A percentile compares a stretch with the other conserved stretches of the same genome.
Conservation (phyloP, 1,284 basidiomycete genomes). For the Trametes polyzona region DNA sequence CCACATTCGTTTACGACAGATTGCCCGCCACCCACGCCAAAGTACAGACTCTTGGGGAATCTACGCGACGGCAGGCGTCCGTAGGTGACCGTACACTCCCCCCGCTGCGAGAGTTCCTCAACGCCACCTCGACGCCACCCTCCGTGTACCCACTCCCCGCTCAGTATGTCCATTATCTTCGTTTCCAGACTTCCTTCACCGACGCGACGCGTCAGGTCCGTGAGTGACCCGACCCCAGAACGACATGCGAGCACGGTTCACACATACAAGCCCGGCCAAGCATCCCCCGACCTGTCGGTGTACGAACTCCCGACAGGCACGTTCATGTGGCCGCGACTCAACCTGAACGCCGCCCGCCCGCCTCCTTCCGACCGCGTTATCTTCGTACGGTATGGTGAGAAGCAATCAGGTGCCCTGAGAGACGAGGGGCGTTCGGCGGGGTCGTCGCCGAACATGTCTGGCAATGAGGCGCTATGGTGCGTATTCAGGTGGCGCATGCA, state of each 20-base stretch:
- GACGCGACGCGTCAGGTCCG: not conserved
- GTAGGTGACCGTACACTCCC: not conserved
- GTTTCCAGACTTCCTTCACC: not conserved
- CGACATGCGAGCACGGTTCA: constrained; percentile 9
- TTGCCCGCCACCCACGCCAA: not conserved
- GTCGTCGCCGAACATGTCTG: constrained; percentile 8
- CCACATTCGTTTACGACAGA: constrained; percentile 16
- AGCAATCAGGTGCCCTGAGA: not conserved
- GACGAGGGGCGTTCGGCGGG: no score
- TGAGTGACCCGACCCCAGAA: constrained; percentile 1
- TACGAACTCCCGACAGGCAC: constrained; percentile 41
- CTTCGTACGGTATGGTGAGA: constrained; percentile 30
- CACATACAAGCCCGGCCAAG: constrained; percentile 2
- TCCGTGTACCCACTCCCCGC: constrained; percentile 2
- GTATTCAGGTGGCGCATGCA: not conserved
- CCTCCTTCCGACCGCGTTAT: constrained; percentile 18
- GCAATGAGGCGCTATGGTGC: constrained; percentile 8
- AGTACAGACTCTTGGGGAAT: not conserved
- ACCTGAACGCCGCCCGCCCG: constrained; percentile 33
- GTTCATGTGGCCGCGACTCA: constrained; percentile 43
- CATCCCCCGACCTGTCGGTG: constrained; percentile 30
- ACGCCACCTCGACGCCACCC: constrained; percentile 4
- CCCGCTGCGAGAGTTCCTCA: constrained; percentile 9
- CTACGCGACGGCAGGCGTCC: not conserved
- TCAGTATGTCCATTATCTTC: not conserved